phyloP scores from a whole-genome alignment of 2,329 filamentous ascomycete species.

The Amauroascus verrucosus region DNA sequence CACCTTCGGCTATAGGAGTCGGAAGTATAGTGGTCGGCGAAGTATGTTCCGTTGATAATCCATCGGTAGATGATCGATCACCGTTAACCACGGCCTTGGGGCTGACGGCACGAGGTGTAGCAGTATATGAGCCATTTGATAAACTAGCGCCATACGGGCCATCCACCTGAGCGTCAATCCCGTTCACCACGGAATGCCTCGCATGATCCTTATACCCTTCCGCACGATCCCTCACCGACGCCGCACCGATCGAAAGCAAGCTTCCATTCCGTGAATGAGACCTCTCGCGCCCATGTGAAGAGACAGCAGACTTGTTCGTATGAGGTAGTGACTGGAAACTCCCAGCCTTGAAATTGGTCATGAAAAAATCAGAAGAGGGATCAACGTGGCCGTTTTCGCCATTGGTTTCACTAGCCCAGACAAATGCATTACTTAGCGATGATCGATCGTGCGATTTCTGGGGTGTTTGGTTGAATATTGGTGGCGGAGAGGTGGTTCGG shows the following conservation, averaged over 20 bases:
- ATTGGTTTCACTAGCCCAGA: conserved; percentile 39
- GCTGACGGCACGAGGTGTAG: conserved; percentile 18
- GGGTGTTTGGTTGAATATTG: conserved; percentile 32
- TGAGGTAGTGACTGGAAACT: conserved; percentile 41
- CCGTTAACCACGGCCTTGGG: conserved; percentile 27
- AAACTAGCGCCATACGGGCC: background rate
- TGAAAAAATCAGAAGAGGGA: conserved; percentile 31
- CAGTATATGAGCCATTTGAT: background rate
- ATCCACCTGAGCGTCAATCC: conserved; percentile 1
- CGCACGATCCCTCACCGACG: conserved; percentile 18
- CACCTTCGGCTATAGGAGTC: conserved; percentile 27
- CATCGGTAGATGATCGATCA: conserved; percentile 26
- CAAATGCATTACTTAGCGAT: conserved; percentile 37
- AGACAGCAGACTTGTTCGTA: conserved; percentile 9
- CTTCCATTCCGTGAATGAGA: conserved; percentile 16
- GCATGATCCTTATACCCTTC: conserved; percentile 1
- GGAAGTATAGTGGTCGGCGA: conserved; percentile 20
- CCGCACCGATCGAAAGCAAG: conserved; percentile 14
- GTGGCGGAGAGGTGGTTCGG: conserved; percentile 26
- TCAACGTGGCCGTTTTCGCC: conserved; percentile 34
- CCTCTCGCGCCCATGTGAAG: conserved; percentile 8
- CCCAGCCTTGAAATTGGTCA: conserved; percentile 38
- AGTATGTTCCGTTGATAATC: conserved; percentile 23
- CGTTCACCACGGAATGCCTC: conserved; percentile 2
- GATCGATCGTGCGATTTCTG: conserved; percentile 38